phyloP scores from a whole-genome alignment of 257 asterid species.

The Catharanthus roseus region DNA sequence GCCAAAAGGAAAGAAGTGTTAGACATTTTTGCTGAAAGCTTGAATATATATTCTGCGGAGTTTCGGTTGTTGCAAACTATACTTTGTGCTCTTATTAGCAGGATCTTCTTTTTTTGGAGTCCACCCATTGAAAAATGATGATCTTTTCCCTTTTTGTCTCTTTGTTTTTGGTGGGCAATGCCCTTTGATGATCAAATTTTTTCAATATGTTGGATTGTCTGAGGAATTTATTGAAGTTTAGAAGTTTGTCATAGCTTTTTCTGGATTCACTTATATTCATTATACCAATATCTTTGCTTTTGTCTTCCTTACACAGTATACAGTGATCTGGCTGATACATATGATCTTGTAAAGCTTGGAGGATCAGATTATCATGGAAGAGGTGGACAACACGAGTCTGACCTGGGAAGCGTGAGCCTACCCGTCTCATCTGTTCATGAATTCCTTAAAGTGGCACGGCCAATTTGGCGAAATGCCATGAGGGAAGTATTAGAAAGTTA shows the following conservation, averaged over 20 bases:
- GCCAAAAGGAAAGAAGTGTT: not conserved
- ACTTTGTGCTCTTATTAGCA: too few species aligned
- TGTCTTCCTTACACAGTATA: conserved; percentile 43
- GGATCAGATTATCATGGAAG: conserved; percentile 95
- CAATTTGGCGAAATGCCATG: conserved; percentile 76
- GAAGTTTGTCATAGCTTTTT: not conserved
- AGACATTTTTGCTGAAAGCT: not conserved
- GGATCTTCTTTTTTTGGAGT: too few species aligned
- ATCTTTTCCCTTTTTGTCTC: too few species aligned
- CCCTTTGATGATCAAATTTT: not conserved
- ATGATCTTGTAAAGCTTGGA: conserved; percentile 78
- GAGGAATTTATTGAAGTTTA: not conserved
- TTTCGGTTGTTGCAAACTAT: too few species aligned
- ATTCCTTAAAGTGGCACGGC: conserved; percentile 79
- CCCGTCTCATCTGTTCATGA: conserved; percentile 62
- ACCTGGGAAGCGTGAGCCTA: conserved; percentile 67
- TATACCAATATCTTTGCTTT: conserved; percentile 3
- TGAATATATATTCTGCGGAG: not conserved
- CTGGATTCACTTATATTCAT: not conserved
- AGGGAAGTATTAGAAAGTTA: conserved; percentile 48
- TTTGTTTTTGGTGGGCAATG: too few species aligned
- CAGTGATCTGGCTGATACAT: conserved; percentile 72
- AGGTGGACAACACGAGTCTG: conserved; percentile 85
- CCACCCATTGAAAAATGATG: too few species aligned
- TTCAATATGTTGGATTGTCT: not conserved